Evolutionary conservation across 2,329 filamentous ascomycete species (phyloP).

Genomic region (Botrytis tulipae): DNA sequence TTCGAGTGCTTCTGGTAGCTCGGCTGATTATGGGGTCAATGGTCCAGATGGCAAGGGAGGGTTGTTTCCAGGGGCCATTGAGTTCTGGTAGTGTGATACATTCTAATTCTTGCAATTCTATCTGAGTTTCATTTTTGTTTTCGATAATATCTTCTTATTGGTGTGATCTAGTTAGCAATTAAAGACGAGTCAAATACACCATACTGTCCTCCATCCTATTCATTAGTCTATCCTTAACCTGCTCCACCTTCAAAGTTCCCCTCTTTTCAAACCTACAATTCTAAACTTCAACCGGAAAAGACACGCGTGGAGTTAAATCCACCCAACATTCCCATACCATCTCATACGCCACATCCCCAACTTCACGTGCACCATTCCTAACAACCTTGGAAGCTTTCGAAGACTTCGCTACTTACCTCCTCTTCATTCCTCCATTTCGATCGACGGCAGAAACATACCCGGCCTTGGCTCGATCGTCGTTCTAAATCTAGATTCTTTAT

Average conservation of each 20-base stretch:
- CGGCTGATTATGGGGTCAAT: not conserved
- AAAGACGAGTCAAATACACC: not conserved
- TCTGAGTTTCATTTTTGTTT: not conserved
- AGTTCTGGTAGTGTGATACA: not conserved
- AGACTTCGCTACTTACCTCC: not conserved
- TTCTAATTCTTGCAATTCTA: not conserved
- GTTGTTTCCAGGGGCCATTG: not conserved
- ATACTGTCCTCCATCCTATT: not conserved
- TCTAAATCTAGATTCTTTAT: not conserved
- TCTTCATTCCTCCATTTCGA: not conserved
- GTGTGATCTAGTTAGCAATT: not conserved
- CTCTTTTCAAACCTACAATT: too few species aligned
- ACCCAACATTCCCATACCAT: too few species aligned
- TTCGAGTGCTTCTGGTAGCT: not conserved
- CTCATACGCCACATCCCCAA: too few species aligned
- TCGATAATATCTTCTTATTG: not conserved
- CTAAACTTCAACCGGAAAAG: too few species aligned
- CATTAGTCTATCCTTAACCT: not conserved
- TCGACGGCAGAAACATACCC: not conserved
- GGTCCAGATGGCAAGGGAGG: rapidly evolving
- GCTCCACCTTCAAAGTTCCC: not conserved
- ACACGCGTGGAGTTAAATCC: too few species aligned
- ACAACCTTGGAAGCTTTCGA: not conserved
- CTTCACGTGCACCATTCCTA: too few species aligned
- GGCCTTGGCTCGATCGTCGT: not conserved